phyloP scores from a whole-genome alignment of 2,329 filamentous ascomycete genomes.

The Apiospora marii region DNA sequence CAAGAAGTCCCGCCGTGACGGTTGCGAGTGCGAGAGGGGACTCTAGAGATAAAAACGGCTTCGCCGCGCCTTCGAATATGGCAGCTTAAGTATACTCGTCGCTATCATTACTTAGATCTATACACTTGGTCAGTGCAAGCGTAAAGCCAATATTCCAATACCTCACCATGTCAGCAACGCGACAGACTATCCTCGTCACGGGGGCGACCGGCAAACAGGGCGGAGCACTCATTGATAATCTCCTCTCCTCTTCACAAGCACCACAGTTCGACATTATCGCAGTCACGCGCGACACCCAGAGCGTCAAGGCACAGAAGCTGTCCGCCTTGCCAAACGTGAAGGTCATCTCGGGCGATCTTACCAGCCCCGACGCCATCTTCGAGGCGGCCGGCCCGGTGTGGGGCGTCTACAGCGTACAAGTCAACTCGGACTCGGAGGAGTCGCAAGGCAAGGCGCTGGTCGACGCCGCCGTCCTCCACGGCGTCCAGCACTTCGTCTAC shows the following conservation, averaged over 20 bases:
- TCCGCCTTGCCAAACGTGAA: conserved; percentile 7
- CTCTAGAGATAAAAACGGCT: background rate
- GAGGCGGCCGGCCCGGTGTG: conserved; percentile 24
- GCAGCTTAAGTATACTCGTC: background rate
- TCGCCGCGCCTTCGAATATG: background rate
- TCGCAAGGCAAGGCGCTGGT: conserved; percentile 61
- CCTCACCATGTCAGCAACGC: background rate
- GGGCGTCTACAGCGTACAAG: conserved; percentile 28
- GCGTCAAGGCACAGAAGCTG: conserved; percentile 19
- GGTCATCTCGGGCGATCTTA: conserved; percentile 22
- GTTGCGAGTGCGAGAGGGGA: background rate
- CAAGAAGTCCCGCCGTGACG: background rate
- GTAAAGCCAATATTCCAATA: background rate
- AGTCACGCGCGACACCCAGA: conserved; percentile 21
- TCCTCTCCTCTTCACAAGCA: conserved; percentile 8
- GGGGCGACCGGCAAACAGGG: conserved; percentile 28
- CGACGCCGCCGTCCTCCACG: conserved; percentile 57
- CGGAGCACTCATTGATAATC: conserved; percentile 20
- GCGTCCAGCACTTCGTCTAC: conserved; percentile 65
- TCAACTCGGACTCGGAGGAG: conserved; percentile 32
- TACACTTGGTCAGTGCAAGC: background rate
- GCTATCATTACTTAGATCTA: background rate
- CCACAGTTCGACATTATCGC: conserved; percentile 23
- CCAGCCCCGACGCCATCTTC: conserved; percentile 22
- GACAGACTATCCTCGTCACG: conserved; percentile 22